Base-by-base conservation (phyloP, 805 yeast species). In the Yamadazyma olivae region DNA sequence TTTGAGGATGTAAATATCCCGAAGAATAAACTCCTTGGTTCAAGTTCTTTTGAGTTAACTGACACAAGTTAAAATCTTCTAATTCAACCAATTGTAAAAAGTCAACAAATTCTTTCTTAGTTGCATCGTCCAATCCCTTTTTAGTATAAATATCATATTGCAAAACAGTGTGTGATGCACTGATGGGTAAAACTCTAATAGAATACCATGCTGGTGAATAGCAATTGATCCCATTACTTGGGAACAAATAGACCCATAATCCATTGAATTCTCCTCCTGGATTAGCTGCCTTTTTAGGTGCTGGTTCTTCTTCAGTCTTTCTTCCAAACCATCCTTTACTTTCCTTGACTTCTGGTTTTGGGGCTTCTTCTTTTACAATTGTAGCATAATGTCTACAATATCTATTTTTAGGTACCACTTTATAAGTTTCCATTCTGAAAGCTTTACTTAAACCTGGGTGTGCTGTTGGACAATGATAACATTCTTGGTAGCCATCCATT, bases 151-250 rank as follows among this genome's bases (percentile, higher is more conserved):
- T 73, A 50, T 77, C 83, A 48, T 77, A 77, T 49, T 76, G 81
- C 49, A 77, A 63, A 24, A 77, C 60, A 8, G 83, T 77, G 51
- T 69, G 75, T 22, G 66, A 64, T 15, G 81, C 75, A 23, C 70
- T 50, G 14, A 74, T 54, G 21, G 83, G 83, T 40, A 77, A 59
- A 3, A 77, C 82, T 48, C 82, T 63, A 44, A 77, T 77, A 6
- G 79, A 70, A 55, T 77, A 77, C 79, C 81, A 77, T 7, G 82
- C 82, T 47, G 83, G 82, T 0, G 82, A 76, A 50, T 77, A 77
- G 49, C 83, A 77, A 57, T 77, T 77, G 53, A 77, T 56, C 30
- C 83, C 83, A 51, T 75, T 75, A 32, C 69, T 73, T 38, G 83
- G 83, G 64, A 65, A 77, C 41, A 75, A 56, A 54, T 77, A 77